These are phyloP conservation scores for Volutella citrinella DNA, from an alignment of 2,329 filamentous ascomycete genomes.

Conservation along the genomic window DNA sequence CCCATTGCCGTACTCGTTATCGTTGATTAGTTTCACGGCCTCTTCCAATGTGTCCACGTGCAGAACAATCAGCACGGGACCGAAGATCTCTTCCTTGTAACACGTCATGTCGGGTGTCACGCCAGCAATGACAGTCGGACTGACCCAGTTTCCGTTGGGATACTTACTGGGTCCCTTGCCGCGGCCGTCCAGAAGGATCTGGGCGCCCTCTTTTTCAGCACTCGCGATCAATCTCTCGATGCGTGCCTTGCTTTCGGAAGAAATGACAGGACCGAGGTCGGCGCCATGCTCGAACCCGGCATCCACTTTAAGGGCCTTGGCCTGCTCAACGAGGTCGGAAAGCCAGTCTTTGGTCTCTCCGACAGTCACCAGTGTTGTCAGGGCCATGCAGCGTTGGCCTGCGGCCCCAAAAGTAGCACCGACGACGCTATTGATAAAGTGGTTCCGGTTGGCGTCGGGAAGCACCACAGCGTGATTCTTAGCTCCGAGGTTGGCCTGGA, in stretches of 20 bases:
- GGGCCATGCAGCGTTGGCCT: conserved; percentile 80
- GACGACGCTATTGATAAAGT: conserved; percentile 75
- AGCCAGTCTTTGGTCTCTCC: conserved; percentile 81
- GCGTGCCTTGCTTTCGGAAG: conserved; percentile 68
- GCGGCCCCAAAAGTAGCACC: conserved; percentile 81
- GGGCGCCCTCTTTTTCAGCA: conserved; percentile 75
- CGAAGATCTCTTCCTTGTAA: conserved; percentile 82
- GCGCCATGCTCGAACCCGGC: conserved; percentile 46
- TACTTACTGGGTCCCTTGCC: conserved; percentile 55
- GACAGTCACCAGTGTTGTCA: conserved; percentile 76
- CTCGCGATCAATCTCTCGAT: conserved; percentile 71
- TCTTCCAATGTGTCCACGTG: conserved; percentile 75
- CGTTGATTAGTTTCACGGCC: conserved; percentile 75
- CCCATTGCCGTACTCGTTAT: conserved; percentile 81
- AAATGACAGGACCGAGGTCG: conserved; percentile 77
- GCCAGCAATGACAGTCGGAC: conserved; percentile 75
- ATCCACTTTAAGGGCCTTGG: conserved; percentile 67
- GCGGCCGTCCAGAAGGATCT: conserved; percentile 74
- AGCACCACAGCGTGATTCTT: conserved; percentile 84
- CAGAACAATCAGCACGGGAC: conserved; percentile 75
- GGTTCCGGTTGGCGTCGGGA: conserved; percentile 86
- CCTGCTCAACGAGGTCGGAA: conserved; percentile 69
- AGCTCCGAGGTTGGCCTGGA: conserved; percentile 79
- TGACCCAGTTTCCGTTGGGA: conserved; percentile 48
- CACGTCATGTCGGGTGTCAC: conserved; percentile 78